Percentiles rank a stretch among this genome's conserved stretches.
Evolutionary conservation across 176 grass and related monocot species (phyloP).

Genomic region (Lolium multiflorum): DNA sequence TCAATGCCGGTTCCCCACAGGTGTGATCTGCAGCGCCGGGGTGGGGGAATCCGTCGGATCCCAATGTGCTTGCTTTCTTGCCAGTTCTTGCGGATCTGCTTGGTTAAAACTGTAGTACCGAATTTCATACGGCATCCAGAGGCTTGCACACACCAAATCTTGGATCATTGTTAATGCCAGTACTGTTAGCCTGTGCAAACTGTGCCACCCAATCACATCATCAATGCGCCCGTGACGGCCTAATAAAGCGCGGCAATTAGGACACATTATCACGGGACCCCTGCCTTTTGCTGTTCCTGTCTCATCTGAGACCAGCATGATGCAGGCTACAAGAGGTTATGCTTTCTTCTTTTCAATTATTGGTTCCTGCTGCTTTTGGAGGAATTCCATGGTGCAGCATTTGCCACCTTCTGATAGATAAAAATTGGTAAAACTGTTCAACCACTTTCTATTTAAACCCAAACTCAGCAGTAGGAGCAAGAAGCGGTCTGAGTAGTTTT

Average conservation of each 20-base stretch:
- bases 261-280: background rate
- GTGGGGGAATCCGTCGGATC: no score
- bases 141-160: no score
- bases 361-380: background rate
- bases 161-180: background rate
- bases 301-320: background rate
- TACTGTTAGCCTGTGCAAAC: background rate
- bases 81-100: constrained; percentile 14
- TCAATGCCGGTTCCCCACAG: background rate
- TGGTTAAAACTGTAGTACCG: background rate
- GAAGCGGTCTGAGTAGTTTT: background rate
- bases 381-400: background rate
- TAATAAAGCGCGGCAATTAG: background rate
- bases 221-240: background rate
- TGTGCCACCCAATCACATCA: background rate
- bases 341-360: background rate
- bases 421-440: background rate
- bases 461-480: constrained; percentile 7
- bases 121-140: background rate
- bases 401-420: constrained; percentile 1
- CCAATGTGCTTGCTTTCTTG: background rate
- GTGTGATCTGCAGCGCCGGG: background rate
- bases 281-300: constrained; percentile 18
- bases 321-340: background rate
- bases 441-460: background rate